Conservation (phyloP, 2,329 filamentous ascomycete genomes). For the Colletotrichum sp. region DNA sequence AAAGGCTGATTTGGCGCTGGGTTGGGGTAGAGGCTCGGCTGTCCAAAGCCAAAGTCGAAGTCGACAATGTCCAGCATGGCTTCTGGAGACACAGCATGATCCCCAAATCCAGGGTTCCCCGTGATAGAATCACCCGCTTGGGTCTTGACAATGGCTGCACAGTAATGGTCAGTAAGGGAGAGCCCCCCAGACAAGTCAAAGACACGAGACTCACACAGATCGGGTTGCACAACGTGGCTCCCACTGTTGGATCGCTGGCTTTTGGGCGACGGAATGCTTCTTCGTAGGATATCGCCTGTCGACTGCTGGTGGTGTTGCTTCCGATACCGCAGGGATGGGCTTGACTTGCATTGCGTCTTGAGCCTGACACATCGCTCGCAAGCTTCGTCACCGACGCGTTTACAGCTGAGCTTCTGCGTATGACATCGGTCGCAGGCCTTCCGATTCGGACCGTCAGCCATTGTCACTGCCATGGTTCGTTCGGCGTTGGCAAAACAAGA, state of each 20-base stretch:
- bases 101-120: constrained; percentile 18
- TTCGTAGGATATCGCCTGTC: not conserved
- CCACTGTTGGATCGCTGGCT: constrained; percentile 39
- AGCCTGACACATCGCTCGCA: constrained; percentile 49
- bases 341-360: constrained; percentile 47
- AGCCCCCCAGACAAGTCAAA: constrained; percentile 6
- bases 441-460: constrained; percentile 42
- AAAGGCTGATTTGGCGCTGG: constrained; percentile 26
- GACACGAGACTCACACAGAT: constrained; percentile 37
- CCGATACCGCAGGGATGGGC: constrained; percentile 43
- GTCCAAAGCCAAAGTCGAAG: constrained; percentile 40
- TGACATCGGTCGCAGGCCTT: constrained; percentile 54
- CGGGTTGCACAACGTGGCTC: constrained; percentile 35
- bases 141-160: constrained; percentile 18
- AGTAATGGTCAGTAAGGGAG: constrained; percentile 12
- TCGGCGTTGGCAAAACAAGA: constrained; percentile 20
- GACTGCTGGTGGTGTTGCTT: constrained; percentile 28
- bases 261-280: constrained; percentile 37
- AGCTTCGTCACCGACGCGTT: constrained; percentile 41
- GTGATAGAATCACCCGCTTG: not conserved
- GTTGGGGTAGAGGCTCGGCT: constrained; percentile 32
- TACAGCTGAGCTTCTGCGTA: constrained; percentile 51
- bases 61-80: constrained; percentile 33
- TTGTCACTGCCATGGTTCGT: constrained; percentile 31
- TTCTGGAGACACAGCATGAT: constrained; percentile 32